Conservation (phyloP, 257 asterid genomes). For the Solanum gandarillasii region DNA sequence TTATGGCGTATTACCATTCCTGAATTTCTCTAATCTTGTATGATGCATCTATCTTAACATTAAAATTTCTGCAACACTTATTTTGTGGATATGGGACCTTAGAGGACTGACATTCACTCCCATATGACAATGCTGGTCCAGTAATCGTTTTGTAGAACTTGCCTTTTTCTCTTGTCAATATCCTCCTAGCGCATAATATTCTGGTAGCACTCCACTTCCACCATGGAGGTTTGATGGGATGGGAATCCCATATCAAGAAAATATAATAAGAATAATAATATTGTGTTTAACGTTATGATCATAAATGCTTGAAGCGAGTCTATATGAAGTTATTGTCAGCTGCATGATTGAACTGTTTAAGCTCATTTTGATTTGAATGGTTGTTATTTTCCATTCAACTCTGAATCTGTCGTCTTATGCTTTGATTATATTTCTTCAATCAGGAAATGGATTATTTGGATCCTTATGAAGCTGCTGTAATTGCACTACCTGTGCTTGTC, state of each 20-base stretch:
- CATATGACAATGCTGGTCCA: neutral
- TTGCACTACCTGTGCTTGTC: slow-evolving; percentile 61
- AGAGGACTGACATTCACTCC: neutral
- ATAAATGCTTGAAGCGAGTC: neutral
- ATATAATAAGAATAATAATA: neutral
- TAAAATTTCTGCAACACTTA: neutral
- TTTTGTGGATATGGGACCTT: neutral
- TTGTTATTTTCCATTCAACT: neutral
- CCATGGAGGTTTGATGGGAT: neutral
- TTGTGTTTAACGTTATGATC: neutral
- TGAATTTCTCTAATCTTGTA: neutral
- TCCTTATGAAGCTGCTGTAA: slow-evolving; percentile 77
- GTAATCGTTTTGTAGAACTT: neutral
- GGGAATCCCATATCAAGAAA: neutral
- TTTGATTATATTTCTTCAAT: neutral
- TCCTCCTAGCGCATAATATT: neutral
- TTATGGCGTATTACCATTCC: neutral
- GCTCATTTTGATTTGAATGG: neutral
- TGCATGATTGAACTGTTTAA: neutral
- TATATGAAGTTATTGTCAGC: neutral
- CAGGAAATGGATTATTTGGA: slow-evolving; percentile 46
- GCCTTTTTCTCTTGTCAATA: neutral
- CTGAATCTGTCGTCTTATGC: neutral
- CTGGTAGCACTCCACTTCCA: neutral
- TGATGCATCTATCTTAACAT: neutral